Conservation (phyloP, 139 green algal genomes). For the Astrephomene gubernaculifera region DNA sequence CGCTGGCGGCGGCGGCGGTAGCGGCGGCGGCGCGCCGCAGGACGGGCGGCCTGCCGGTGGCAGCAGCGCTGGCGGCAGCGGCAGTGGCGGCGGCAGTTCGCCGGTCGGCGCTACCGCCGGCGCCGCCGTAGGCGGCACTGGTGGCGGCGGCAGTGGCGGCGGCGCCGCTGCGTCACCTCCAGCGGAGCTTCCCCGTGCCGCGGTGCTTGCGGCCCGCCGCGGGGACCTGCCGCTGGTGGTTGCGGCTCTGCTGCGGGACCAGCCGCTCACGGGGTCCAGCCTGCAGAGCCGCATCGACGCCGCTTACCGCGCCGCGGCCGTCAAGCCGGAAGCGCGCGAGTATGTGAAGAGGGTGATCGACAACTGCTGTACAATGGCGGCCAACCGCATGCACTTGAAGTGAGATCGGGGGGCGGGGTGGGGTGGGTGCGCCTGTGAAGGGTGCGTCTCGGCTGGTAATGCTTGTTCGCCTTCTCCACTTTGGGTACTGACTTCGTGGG, state of each 20-base stretch:
- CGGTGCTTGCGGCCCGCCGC: neutral
- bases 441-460: no score
- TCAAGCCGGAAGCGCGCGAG: conserved; percentile 26
- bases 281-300: conserved; percentile 29
- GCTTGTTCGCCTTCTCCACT: no score
- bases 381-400: conserved; percentile 39
- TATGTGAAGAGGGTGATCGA: conserved; percentile 34
- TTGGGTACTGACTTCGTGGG: no score
- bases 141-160: neutral
- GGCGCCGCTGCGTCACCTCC: neutral
- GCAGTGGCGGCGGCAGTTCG: conserved; percentile 23
- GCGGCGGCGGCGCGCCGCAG: neutral
- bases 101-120: conserved; percentile 23
- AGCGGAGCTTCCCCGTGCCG: conserved; percentile 10
- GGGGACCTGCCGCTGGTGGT: conserved; percentile 32
- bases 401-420: no score
- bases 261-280: conserved; percentile 13
- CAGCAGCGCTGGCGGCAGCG: neutral
- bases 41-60: neutral
- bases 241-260: conserved; percentile 30
- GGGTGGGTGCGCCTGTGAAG: no score
- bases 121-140: neutral
- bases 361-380: conserved; percentile 15
- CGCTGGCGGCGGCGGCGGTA: neutral
- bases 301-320: conserved; percentile 18